Evolutionary conservation across 306 rosid genomes (phyloP).

Genomic region (Citrullus amarus): DNA sequence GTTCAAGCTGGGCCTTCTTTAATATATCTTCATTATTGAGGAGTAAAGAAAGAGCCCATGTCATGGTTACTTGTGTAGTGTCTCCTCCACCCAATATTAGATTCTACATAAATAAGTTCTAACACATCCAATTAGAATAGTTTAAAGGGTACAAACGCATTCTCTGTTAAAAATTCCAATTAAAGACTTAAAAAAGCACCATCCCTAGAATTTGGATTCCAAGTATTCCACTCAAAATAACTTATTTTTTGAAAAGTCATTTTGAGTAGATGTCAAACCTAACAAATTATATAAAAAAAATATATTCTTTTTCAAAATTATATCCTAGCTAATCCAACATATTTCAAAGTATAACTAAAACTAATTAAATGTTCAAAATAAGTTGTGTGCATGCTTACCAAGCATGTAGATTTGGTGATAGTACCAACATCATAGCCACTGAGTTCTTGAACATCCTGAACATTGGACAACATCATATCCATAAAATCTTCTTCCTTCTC

Average conservation of each 20-base stretch:
- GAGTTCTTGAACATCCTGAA: neutral
- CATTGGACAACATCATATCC: neutral
- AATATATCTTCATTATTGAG: slow-evolving; percentile 24
- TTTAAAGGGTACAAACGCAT: no score
- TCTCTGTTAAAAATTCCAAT: no score
- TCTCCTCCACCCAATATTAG: slow-evolving; percentile 46
- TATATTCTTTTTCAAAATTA: no score
- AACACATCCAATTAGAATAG: no score
- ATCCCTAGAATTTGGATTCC: no score
- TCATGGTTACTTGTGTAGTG: slow-evolving; percentile 28
- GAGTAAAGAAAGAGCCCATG: slow-evolving; percentile 48
- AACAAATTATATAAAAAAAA: no score
- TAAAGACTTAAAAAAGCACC: no score
- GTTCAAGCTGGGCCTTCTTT: slow-evolving; percentile 37
- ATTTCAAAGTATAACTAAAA: no score
- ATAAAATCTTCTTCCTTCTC: neutral
- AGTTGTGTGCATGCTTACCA: neutral
- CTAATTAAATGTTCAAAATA: no score
- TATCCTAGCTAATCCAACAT: no score
- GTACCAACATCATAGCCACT: neutral
- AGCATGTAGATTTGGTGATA: neutral
- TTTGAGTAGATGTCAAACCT: neutral
- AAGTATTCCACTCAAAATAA: no score
- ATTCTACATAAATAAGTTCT: slow-evolving; percentile 4
- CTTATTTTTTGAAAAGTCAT: no score